Evolutionary conservation across 768 basidiomycete species (phyloP).

Genomic region (Agaricus subrufescens): DNA sequence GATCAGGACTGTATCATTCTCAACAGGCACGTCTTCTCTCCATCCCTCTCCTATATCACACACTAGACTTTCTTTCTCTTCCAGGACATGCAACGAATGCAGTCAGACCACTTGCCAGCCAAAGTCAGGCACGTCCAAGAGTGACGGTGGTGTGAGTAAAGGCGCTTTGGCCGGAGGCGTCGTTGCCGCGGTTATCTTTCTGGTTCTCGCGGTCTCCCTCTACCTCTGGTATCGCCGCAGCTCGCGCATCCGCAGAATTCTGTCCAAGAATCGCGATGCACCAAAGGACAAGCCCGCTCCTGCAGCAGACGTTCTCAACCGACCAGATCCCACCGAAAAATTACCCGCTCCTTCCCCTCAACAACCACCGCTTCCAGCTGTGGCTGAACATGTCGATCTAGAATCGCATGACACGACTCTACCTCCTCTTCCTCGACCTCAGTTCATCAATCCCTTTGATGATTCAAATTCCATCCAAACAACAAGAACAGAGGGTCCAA

Average conservation of each 20-base stretch:
- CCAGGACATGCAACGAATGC: constrained; percentile 59
- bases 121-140: constrained; percentile 15
- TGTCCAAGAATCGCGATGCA: constrained; percentile 29
- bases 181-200: constrained; percentile 56
- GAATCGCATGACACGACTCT: constrained; percentile 10
- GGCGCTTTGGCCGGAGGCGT: constrained; percentile 76
- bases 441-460: constrained; percentile 62
- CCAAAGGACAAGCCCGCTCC: constrained; percentile 65
- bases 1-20: constrained; percentile 58
- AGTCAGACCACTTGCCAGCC: constrained; percentile 47
- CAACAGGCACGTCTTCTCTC: constrained; percentile 41
- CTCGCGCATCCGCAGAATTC: constrained; percentile 34
- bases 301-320: constrained; percentile 72
- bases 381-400: background rate
- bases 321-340: constrained; percentile 81
- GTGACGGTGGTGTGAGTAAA: constrained; percentile 46
- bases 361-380: constrained; percentile 13
- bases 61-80: constrained; percentile 9
- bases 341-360: constrained; percentile 26
- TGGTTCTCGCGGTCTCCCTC: constrained; percentile 43
- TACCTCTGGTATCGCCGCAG: constrained; percentile 67
- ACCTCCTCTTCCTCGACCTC: constrained; percentile 20
- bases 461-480: constrained; percentile 81
- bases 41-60: background rate
- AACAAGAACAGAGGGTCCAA: constrained; percentile 73